Evolutionary conservation across 805 yeast species (phyloP).

Genomic region (Saccharomycopsis sp.): DNA sequence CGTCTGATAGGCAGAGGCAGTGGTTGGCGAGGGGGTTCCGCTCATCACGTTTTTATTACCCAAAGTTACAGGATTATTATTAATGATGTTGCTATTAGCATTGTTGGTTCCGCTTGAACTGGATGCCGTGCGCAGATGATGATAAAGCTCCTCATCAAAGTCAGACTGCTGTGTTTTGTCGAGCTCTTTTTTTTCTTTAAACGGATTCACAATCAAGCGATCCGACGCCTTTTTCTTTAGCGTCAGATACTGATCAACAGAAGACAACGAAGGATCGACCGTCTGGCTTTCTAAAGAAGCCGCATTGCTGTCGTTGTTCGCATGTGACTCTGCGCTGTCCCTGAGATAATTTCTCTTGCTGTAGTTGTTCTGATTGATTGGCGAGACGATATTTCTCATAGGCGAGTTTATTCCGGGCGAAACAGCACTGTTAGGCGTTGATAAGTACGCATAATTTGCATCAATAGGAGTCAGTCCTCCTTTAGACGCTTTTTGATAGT

Average conservation of each 20-base stretch:
- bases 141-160: slow-evolving; percentile 8
- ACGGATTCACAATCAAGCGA: slow-evolving; percentile 9
- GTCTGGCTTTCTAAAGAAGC: neutral
- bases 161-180: slow-evolving; percentile 7
- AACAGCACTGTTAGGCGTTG: neutral
- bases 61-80: slow-evolving; percentile 3
- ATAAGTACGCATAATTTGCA: neutral
- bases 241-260: neutral
- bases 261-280: neutral
- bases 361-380: slow-evolving; percentile 10
- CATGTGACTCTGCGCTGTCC: slow-evolving; percentile 3
- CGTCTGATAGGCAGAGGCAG: slow-evolving; percentile 15
- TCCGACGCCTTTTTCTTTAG: slow-evolving; percentile 8
- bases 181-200: slow-evolving; percentile 14
- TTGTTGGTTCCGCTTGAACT: slow-evolving; percentile 5
- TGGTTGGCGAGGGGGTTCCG: slow-evolving; percentile 17
- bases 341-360: slow-evolving; percentile 2
- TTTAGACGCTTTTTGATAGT: slow-evolving; percentile 6
- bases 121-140: slow-evolving; percentile 9
- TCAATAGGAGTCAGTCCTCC: slow-evolving; percentile 9
- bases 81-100: neutral
- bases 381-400: slow-evolving; percentile 12
- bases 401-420: slow-evolving; percentile 12
- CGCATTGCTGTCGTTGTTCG: neutral
- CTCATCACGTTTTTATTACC: slow-evolving; percentile 4